phyloP scores from a whole-genome alignment of 495 filamentous ascomycete species.

The Penicillium nucicola region DNA sequence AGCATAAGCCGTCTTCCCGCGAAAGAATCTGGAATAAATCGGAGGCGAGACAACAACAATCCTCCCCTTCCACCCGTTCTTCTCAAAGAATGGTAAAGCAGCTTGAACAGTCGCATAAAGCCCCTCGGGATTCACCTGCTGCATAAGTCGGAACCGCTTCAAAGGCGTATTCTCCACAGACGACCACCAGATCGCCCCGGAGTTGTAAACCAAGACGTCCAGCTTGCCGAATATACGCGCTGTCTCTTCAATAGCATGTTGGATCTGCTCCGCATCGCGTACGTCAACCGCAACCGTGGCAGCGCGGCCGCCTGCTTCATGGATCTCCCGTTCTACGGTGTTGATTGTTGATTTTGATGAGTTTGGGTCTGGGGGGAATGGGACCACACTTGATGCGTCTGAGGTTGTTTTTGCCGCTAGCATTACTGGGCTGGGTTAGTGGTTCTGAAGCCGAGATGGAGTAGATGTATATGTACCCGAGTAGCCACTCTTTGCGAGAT shows the following conservation, averaged over 20 bases:
- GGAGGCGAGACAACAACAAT: conserved; percentile 82
- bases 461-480: conserved; percentile 45
- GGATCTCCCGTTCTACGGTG: conserved; percentile 79
- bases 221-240: conserved; percentile 60
- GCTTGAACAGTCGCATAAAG: conserved; percentile 61
- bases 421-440: conserved; percentile 54
- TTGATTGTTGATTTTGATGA: conserved; percentile 74
- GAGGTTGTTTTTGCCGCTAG: conserved; percentile 78
- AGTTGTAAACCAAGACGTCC: conserved; percentile 78
- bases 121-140: conserved; percentile 75
- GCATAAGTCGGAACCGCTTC: conserved; percentile 80
- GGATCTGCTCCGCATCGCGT: conserved; percentile 59
- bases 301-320: conserved; percentile 59
- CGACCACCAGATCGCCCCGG: conserved; percentile 85
- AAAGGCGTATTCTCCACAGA: conserved; percentile 69
- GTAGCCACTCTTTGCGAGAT: conserved; percentile 69
- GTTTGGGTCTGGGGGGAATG: conserved; percentile 83
- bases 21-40: conserved; percentile 80
- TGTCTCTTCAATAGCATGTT: conserved; percentile 58
- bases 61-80: conserved; percentile 53
- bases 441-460: background rate
- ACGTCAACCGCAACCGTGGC: conserved; percentile 70
- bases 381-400: conserved; percentile 48
- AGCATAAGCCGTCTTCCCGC: conserved; percentile 84
- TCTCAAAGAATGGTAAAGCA: conserved; percentile 57